These are phyloP conservation scores for Geotrichum aggregatum DNA, from an alignment of 1,139 yeast genomes.

Conservation along the genomic window DNA sequence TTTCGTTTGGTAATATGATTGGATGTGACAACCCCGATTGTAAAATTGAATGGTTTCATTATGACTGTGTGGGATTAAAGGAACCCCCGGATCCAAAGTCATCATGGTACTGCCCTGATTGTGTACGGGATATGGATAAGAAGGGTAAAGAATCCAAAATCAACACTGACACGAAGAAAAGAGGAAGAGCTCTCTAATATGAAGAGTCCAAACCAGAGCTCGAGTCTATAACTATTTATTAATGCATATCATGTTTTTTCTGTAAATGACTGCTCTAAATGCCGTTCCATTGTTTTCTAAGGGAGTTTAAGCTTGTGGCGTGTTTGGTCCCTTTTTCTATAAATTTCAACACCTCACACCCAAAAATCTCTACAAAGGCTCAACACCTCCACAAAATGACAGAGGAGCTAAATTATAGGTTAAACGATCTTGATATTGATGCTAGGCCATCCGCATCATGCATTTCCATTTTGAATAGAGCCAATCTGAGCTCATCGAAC, in stretches of 20 bases:
- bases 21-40: conserved; percentile 86
- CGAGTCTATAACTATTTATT: neutral
- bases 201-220: neutral
- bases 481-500: neutral
- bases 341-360: no score
- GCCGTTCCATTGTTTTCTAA: neutral
- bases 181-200: conserved; percentile 10
- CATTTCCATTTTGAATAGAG: neutral
- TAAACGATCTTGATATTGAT: neutral
- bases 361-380: neutral
- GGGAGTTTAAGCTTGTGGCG: no score
- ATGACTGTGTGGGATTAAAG: conserved; percentile 69
- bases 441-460: neutral
- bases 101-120: conserved; percentile 42
- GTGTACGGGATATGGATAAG: conserved; percentile 32
- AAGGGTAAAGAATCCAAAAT: conserved; percentile 19
- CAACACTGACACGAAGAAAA: conserved; percentile 23
- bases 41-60: conserved; percentile 80
- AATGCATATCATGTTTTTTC: neutral
- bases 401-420: neutral
- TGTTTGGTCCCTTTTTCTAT: no score
- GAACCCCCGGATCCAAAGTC: conserved; percentile 41
- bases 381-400: neutral
- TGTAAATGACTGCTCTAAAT: neutral
- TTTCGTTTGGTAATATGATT: conserved; percentile 86